These are phyloP conservation scores for Besnoitia besnoiti DNA, from an alignment of 169 alveolate genomes.

Conservation along the genomic window DNA sequence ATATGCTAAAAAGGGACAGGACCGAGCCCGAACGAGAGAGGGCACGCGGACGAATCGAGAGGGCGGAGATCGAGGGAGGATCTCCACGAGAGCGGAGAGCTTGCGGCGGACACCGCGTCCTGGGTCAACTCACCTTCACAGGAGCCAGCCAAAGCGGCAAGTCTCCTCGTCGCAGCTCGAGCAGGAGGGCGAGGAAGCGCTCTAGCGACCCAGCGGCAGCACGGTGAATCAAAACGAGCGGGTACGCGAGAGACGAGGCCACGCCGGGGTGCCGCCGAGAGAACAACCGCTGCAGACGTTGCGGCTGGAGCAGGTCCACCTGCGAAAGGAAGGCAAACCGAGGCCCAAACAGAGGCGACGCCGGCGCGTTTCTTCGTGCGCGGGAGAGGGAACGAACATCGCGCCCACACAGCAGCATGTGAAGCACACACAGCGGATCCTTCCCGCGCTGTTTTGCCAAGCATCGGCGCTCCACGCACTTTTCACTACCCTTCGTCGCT, in stretches of 20 bases:
- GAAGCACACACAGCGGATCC: too few species aligned
- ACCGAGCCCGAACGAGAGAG: too few species aligned
- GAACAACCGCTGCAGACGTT: neutral
- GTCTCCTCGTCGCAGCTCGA: constrained; percentile 54
- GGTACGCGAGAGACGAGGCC: neutral
- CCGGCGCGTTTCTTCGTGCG: too few species aligned
- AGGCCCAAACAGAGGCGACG: too few species aligned
- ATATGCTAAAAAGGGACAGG: too few species aligned
- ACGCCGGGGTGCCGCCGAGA: neutral
- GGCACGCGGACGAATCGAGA: neutral
- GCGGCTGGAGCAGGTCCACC: constrained; percentile 25
- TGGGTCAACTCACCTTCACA: constrained; percentile 51
- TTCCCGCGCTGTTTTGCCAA: too few species aligned
- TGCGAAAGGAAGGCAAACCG: too few species aligned
- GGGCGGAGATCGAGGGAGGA: neutral
- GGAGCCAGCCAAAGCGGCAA: constrained; percentile 64
- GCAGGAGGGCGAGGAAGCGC: constrained; percentile 65
- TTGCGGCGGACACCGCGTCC: too few species aligned
- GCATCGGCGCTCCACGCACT: too few species aligned
- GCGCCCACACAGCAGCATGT: too few species aligned
- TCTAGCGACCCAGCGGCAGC: constrained; percentile 69
- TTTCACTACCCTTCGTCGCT: too few species aligned
- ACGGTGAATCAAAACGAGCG: constrained; percentile 62
- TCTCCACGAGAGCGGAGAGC: neutral
- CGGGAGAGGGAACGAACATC: too few species aligned